Conservation (phyloP, 768 basidiomycete genomes). For the Heimioporus sp. region DNA sequence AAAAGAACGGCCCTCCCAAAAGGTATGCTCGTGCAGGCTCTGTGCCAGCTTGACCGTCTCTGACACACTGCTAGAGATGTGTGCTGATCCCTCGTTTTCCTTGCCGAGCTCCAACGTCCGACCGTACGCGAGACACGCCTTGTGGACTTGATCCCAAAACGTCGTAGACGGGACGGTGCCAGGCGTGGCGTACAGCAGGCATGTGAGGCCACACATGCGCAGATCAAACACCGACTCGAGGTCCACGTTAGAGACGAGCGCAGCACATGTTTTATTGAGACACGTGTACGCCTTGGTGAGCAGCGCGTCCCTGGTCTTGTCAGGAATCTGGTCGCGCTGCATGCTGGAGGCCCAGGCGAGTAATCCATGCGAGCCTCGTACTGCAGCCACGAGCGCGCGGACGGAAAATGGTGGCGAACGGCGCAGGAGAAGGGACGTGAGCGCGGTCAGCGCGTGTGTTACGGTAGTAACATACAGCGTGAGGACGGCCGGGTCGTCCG, state of each 20-base stretch:
- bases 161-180: slow-evolving; percentile 46
- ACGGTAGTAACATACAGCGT: slow-evolving; percentile 62
- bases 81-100: slow-evolving; percentile 29
- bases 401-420: slow-evolving; percentile 17
- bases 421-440: slow-evolving; percentile 29
- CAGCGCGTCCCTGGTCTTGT: slow-evolving; percentile 55
- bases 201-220: slow-evolving; percentile 44
- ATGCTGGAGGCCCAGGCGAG: slow-evolving; percentile 53
- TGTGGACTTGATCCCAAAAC: slow-evolving; percentile 69
- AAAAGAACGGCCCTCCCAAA: slow-evolving; percentile 53
- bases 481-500: slow-evolving; percentile 35
- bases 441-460: slow-evolving; percentile 47
- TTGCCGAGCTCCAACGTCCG: slow-evolving; percentile 10
- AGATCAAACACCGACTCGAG: slow-evolving; percentile 34
- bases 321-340: slow-evolving; percentile 34
- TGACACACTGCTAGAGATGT: slow-evolving; percentile 43
- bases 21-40: slow-evolving; percentile 34
- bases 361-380: slow-evolving; percentile 36
- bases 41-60: slow-evolving; percentile 43
- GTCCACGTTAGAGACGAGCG: slow-evolving; percentile 30
- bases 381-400: slow-evolving; percentile 27
- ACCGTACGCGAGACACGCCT: slow-evolving; percentile 43
- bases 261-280: slow-evolving; percentile 36
- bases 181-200: slow-evolving; percentile 47
- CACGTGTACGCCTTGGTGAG: slow-evolving; percentile 59